Percentiles rank a stretch among this genome's conserved stretches.
Evolutionary conservation across 768 basidiomycete species (phyloP).

Genomic region (Boletus eberwhitei): DNA sequence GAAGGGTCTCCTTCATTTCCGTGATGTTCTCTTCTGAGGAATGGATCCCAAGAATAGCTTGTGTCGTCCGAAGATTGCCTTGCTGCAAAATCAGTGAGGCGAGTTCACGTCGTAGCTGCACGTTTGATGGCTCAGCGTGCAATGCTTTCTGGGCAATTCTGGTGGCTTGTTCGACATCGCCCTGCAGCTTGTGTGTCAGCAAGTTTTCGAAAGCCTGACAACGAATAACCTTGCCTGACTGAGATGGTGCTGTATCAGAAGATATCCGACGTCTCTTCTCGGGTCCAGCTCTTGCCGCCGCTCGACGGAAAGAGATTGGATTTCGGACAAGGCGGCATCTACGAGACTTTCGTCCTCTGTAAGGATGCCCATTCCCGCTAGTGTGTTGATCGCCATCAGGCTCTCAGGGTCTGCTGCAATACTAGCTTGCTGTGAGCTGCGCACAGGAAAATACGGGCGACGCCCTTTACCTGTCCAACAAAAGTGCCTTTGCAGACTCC

Average conservation of each 20-base stretch:
- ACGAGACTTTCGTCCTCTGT: constrained; percentile 74
- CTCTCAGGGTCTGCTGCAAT: constrained; percentile 77
- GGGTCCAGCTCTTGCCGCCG: constrained; percentile 67
- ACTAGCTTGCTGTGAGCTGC: constrained; percentile 39
- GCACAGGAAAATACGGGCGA: background rate
- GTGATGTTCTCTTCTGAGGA: constrained; percentile 32
- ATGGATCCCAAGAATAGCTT: constrained; percentile 42
- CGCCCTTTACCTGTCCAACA: constrained; percentile 73
- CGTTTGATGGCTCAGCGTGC: constrained; percentile 50
- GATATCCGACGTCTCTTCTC: constrained; percentile 61
- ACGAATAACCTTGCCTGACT: constrained; percentile 50
- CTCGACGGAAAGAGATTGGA: constrained; percentile 66
- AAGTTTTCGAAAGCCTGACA: background rate
- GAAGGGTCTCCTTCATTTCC: constrained; percentile 40
- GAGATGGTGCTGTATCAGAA: constrained; percentile 71
- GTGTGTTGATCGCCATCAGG: constrained; percentile 72
- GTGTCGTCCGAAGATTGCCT: constrained; percentile 39
- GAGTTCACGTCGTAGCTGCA: constrained; percentile 49
- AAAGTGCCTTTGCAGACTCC: constrained; percentile 71
- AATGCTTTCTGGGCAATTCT: constrained; percentile 56
- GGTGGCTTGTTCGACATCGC: constrained; percentile 46
- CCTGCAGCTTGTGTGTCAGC: constrained; percentile 34
- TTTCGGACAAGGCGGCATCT: constrained; percentile 83
- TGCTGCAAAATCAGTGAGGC: constrained; percentile 54
- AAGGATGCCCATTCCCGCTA: constrained; percentile 88